Conservation (phyloP, 202 grass and related monocot species). For the Carex arenaria region DNA sequence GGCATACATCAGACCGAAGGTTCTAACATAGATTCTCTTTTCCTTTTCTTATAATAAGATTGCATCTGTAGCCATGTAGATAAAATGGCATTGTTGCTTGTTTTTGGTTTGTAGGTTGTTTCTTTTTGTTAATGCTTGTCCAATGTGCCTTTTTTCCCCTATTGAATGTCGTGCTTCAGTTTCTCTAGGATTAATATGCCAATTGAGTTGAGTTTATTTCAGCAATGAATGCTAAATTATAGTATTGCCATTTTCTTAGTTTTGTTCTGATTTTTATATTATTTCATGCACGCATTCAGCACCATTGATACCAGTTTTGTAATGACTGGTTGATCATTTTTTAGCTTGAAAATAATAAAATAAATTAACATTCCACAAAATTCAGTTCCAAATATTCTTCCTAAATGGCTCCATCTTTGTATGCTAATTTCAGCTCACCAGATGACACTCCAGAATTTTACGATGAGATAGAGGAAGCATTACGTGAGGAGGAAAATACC, state of each 20-base stretch:
- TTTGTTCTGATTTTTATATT: slow-evolving; percentile 6
- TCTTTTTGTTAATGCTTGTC: not conserved
- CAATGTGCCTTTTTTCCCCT: not conserved
- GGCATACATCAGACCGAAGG: slow-evolving; percentile 48
- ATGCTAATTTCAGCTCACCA: slow-evolving; percentile 29
- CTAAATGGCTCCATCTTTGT: not conserved
- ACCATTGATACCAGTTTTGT: not conserved
- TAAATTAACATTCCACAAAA: not conserved
- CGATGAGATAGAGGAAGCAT: slow-evolving; percentile 54
- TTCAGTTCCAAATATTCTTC: not conserved
- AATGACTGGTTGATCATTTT: not conserved
- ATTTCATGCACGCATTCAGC: slow-evolving; percentile 22
- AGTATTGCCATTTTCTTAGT: not conserved
- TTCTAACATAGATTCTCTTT: slow-evolving; percentile 18
- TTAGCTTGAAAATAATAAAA: not conserved
- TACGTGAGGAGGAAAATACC: slow-evolving; percentile 8
- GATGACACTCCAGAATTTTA: slow-evolving; percentile 30
- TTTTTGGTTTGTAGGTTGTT: not conserved
- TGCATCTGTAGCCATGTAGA: not conserved
- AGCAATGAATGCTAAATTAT: not conserved
- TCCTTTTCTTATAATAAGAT: not conserved
- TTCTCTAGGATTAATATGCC: not conserved
- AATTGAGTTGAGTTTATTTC: not conserved
- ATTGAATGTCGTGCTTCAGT: not conserved
- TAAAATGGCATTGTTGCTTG: not conserved